Conservation (phyloP, 1,284 basidiomycete species). For the Fistulina hepatica region DNA sequence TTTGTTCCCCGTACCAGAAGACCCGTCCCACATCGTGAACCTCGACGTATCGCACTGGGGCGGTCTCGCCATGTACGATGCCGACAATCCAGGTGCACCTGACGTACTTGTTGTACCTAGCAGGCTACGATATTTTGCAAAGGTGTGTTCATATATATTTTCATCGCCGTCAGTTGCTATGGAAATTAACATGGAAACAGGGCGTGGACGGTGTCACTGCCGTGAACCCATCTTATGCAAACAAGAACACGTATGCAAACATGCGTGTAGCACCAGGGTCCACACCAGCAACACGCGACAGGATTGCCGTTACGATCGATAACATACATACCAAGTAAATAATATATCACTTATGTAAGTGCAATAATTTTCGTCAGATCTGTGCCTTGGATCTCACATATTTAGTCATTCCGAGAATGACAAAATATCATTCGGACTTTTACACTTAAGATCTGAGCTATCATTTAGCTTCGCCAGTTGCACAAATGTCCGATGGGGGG, state of each 20-base stretch:
- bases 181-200: constrained; percentile 21
- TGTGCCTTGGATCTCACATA: no score
- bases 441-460: no score
- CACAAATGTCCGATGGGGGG: no score
- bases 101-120: constrained; percentile 83
- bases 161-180: neutral
- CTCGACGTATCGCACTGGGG: constrained; percentile 74
- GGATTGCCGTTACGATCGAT: no score
- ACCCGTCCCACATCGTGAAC: constrained; percentile 71
- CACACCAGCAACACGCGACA: no score
- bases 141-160: constrained; percentile 38
- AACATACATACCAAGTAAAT: no score
- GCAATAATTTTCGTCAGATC: no score
- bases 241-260: constrained; percentile 44
- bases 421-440: no score
- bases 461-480: no score
- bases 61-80: constrained; percentile 36
- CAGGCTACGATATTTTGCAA: constrained; percentile 75
- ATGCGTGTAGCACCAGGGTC: no score
- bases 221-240: constrained; percentile 64
- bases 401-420: no score
- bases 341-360: no score
- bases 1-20: constrained; percentile 79
- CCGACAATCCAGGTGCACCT: constrained; percentile 40
- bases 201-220: constrained; percentile 53